Evolutionary conservation across 768 basidiomycete species (phyloP), one percentile per base, ranked within the genome.

Genomic region (Suillus clintonianus): DNA sequence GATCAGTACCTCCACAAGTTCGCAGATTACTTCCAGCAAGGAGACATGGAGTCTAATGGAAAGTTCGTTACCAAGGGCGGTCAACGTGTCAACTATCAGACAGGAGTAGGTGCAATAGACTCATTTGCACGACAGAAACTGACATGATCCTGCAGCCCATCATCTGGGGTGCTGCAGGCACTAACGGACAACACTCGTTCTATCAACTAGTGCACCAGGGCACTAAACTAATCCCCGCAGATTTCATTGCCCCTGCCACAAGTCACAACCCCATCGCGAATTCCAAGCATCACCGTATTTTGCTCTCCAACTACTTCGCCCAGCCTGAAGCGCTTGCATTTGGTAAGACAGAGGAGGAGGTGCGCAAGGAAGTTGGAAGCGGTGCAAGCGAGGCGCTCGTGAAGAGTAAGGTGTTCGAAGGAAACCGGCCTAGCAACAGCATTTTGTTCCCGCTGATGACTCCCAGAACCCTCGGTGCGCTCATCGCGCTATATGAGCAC

Each of bases 1-100:
- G 97, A 99, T 79, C 97, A 99, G 77, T 99, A 99, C 80, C 82
- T 99, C 67, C 94, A 98, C 85, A 97, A 97, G 78, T 99, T 99
- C 71, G 97, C 97, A 42, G 97, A 99, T 78, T 99, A 99, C 83
- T 99, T 99, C 92, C 97, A 98, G 78, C 97, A 99, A 78, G 97
- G 96, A 53, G 97, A 99, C 78, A 99, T 99, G 97, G 97, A 99
- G 79, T 97, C 95, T 27, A 98, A 99, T 76, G 97, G 97, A 62
- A 99, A 99, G 82, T 92, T 87, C 61, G 85, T 98, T 66, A 99
- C 97, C 68, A 99, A 99, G 81, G 84, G 87, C 64, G 97, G 97
- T 8, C 84, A 92, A 67, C 91, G 92, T 59, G 97, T 99, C 13
- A 79, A 92, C 79, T 99, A 99, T 80, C 89, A 99, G 82, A 99